Evolutionary conservation across 164 flowering plant species (phyloP).

Genomic region (Aristolochia fimbriata): DNA sequence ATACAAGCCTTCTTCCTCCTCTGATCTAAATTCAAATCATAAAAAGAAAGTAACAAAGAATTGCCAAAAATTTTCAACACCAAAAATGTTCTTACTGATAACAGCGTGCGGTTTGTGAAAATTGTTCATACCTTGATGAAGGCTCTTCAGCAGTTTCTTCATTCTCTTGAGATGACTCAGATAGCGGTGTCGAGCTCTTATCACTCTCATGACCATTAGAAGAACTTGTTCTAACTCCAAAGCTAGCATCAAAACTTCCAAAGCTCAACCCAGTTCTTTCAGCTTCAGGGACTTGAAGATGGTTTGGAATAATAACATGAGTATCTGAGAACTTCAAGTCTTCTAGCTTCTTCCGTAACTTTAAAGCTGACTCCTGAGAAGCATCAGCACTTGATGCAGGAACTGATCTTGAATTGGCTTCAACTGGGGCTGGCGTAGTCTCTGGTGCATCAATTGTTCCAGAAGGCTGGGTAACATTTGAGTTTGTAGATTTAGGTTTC

Average conservation of each 20-base stretch:
- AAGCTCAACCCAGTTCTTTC: conserved; percentile 65
- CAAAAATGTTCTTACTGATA: too few species aligned
- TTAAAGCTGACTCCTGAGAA: conserved; percentile 31
- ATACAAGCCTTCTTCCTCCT: too few species aligned
- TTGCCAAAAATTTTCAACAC: too few species aligned
- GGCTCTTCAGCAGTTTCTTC: conserved; percentile 51
- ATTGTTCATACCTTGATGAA: conserved; percentile 35
- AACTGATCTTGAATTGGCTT: conserved; percentile 17
- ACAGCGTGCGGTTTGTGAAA: too few species aligned
- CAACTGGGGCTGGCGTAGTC: conserved; percentile 22
- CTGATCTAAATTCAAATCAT: too few species aligned
- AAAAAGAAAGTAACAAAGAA: too few species aligned
- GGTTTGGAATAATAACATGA: conserved; percentile 79
- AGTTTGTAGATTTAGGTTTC: conserved; percentile 61
- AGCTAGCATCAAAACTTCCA: conserved; percentile 80
- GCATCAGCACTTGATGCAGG: conserved; percentile 17
- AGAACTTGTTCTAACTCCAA: conserved; percentile 30
- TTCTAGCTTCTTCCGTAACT: conserved; percentile 50
- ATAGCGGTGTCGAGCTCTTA: conserved; percentile 34
- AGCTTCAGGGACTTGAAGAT: conserved; percentile 82
- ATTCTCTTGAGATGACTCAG: conserved; percentile 49
- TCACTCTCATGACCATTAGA: conserved; percentile 34
- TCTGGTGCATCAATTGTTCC: conserved; percentile 21
- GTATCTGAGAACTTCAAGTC: conserved; percentile 42
- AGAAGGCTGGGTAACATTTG: conserved; percentile 26